Conservation (phyloP, 257 asterid species). For the Solanum dulcamara region DNA sequence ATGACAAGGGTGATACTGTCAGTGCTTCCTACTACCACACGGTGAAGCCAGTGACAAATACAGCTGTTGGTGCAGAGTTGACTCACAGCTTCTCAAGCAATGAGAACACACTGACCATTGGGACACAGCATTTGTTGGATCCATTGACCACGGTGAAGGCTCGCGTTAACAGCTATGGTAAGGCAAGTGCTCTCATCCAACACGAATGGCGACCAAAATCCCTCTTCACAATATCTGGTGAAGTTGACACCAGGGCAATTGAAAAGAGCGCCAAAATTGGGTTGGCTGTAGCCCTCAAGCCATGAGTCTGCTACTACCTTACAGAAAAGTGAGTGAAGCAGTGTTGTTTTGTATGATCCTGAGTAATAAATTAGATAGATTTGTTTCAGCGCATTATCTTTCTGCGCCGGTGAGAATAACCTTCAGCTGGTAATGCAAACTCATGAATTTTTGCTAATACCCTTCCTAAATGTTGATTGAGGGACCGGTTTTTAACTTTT, state of each 20-base stretch:
- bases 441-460: not conserved
- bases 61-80: conserved; percentile 94
- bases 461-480: not conserved
- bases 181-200: conserved; percentile 82
- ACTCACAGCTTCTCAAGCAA: conserved; percentile 77
- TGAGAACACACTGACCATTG: conserved; percentile 71
- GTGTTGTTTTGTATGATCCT: conserved; percentile 2
- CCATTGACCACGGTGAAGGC: conserved; percentile 75
- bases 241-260: conserved; percentile 86
- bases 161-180: conserved; percentile 73
- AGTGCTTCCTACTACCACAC: conserved; percentile 82
- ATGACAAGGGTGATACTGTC: conserved; percentile 57
- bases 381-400: not conserved
- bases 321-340: not conserved
- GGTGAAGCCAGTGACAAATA: conserved; percentile 62
- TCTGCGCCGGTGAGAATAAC: not conserved
- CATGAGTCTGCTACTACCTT: conserved; percentile 26
- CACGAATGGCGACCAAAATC: conserved; percentile 92
- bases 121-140: conserved; percentile 80
- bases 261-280: conserved; percentile 94
- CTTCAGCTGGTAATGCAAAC: not conserved
- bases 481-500: not conserved
- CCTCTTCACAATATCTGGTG: conserved; percentile 83
- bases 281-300: conserved; percentile 78
- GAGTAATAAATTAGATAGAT: conserved; percentile 24